Percentiles rank a stretch among this genome's conserved stretches.
Conservation (phyloP, 2,329 filamentous ascomycete genomes). For the Hypoxylon sp. region DNA sequence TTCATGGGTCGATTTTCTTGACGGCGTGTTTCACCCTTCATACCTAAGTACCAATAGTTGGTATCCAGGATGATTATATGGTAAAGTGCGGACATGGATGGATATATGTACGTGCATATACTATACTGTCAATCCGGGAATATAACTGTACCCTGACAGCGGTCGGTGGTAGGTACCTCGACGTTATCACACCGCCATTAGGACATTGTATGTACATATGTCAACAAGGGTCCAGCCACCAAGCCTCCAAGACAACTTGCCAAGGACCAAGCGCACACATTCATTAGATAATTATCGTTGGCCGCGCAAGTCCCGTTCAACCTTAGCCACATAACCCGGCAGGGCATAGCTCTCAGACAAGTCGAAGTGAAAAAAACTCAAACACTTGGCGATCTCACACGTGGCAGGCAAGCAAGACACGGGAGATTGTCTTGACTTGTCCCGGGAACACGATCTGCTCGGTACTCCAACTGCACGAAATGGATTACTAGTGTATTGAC, state of each 20-base stretch:
- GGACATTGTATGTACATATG: slow-evolving; percentile 15
- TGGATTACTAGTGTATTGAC: slow-evolving; percentile 25
- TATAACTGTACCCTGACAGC: slow-evolving; percentile 9
- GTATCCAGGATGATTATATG: slow-evolving; percentile 6
- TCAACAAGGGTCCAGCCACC: slow-evolving; percentile 33
- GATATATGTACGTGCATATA: slow-evolving; percentile 15
- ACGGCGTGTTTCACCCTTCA: slow-evolving; percentile 41
- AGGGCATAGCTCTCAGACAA: slow-evolving; percentile 27
- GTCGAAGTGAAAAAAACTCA: slow-evolving; percentile 13
- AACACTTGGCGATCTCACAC: slow-evolving; percentile 44
- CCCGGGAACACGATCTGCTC: slow-evolving; percentile 34
- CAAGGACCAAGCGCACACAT: slow-evolving; percentile 15
- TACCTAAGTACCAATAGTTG: slow-evolving; percentile 15
- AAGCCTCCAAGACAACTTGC: slow-evolving; percentile 25
- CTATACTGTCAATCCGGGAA: slow-evolving; percentile 6
- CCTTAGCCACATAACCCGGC: slow-evolving; percentile 25
- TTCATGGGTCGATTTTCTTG: slow-evolving; percentile 28
- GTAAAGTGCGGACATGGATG: slow-evolving; percentile 3
- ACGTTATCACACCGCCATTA: slow-evolving; percentile 44
- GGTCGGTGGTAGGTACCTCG: slow-evolving; percentile 22
- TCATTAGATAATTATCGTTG: slow-evolving; percentile 19
- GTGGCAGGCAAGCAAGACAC: slow-evolving; percentile 42
- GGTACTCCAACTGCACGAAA: slow-evolving; percentile 43
- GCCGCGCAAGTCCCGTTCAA: slow-evolving; percentile 18
- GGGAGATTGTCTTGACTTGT: slow-evolving; percentile 39